Evolutionary conservation across 345 rosid species (phyloP).

Genomic region (Brassica rapa): DNA sequence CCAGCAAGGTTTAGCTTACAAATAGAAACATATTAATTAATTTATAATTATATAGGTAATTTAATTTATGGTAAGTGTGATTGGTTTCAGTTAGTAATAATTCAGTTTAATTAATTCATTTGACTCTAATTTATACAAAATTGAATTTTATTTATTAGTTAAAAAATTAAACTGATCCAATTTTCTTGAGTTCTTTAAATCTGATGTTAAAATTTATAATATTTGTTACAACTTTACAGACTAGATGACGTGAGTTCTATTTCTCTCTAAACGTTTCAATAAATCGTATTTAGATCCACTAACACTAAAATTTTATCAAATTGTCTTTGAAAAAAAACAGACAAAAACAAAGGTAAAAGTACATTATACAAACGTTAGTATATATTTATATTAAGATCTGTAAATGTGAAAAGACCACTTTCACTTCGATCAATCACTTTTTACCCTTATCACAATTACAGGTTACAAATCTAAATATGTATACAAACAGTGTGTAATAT

Average conservation of each 20-base stretch:
- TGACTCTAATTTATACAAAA: background rate
- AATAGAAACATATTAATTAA: background rate
- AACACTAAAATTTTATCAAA: background rate
- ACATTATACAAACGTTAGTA: constrained; percentile 37
- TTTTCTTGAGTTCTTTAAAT: background rate
- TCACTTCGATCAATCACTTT: constrained; percentile 45
- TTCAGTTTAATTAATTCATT: background rate
- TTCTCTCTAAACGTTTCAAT: background rate
- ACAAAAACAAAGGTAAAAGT: background rate
- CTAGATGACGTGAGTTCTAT: background rate
- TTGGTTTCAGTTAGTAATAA: background rate
- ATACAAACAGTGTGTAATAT: background rate
- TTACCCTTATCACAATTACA: constrained; percentile 25
- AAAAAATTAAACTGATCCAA: background rate
- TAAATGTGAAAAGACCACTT: constrained; percentile 54
- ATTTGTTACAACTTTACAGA: background rate
- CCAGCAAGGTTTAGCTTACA: background rate
- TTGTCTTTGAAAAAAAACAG: background rate
- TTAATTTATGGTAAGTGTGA: background rate
- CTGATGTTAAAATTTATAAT: background rate
- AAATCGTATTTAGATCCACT: background rate
- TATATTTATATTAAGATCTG: constrained; percentile 20
- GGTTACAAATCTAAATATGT: background rate
- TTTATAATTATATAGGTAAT: background rate
- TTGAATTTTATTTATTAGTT: background rate